Evolutionary conservation across 257 asterid genomes (phyloP).

Genomic region (Fraxinus excelsior): DNA sequence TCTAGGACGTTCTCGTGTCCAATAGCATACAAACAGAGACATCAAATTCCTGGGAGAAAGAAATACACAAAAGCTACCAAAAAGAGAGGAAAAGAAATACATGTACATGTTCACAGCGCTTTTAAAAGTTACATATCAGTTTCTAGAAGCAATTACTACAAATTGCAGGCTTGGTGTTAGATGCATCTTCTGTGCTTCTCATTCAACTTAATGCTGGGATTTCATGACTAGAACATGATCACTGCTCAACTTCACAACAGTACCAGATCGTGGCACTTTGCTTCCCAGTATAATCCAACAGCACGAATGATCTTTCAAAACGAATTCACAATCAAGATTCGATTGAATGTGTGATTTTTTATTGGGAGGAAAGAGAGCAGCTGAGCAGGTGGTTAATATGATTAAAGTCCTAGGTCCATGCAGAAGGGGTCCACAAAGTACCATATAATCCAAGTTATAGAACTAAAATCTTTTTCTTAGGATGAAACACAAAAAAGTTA

Average conservation of each 20-base stretch:
- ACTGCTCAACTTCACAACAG: neutral
- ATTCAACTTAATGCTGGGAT: neutral
- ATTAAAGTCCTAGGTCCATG: neutral
- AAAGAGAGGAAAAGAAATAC: neutral
- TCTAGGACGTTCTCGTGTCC: neutral
- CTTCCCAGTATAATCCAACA: neutral
- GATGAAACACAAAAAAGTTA: neutral
- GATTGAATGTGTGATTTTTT: neutral
- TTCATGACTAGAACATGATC: neutral
- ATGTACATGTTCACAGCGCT: neutral
- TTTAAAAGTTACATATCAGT: neutral
- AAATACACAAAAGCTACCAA: neutral
- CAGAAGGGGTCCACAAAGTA: neutral
- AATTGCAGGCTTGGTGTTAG: neutral
- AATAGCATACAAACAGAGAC: neutral
- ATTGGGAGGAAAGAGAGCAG: neutral
- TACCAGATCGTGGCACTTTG: neutral
- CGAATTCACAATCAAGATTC: neutral
- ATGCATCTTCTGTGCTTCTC: neutral
- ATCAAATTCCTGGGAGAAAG: neutral
- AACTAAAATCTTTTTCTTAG: neutral
- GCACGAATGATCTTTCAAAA: neutral
- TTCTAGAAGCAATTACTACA: neutral
- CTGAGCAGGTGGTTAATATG: neutral
- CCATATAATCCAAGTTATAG: neutral